phyloP scores from a whole-genome alignment of 2,329 filamentous ascomycete genomes.

The Cladosporium sp. region DNA sequence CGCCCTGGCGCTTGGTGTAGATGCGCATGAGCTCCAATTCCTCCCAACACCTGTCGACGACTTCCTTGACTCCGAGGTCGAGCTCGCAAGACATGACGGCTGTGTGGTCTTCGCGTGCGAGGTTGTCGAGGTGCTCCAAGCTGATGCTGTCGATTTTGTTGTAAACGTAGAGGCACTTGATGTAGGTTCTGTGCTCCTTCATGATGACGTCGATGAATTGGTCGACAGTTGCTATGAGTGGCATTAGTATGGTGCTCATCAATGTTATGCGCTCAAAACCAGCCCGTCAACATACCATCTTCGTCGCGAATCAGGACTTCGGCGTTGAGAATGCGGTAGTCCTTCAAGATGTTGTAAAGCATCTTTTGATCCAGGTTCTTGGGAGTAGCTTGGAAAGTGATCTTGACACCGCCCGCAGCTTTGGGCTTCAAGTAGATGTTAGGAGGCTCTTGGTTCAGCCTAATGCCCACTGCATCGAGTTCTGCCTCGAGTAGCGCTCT shows the following conservation, averaged over 20 bases:
- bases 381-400: slow-evolving; percentile 85
- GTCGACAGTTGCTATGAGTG: slow-evolving; percentile 71
- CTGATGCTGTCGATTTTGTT: slow-evolving; percentile 98
- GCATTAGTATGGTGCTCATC: slow-evolving; percentile 11
- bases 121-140: slow-evolving; percentile 84
- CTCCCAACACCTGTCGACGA: slow-evolving; percentile 92
- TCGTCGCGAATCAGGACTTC: slow-evolving; percentile 95
- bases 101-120: slow-evolving; percentile 89
- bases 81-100: slow-evolving; percentile 97
- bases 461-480: slow-evolving; percentile 89
- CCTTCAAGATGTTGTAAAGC: slow-evolving; percentile 92
- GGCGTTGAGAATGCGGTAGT: slow-evolving; percentile 98
- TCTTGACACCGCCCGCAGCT: slow-evolving; percentile 97
- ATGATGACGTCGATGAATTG: slow-evolving; percentile 99
- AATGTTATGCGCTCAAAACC: not conserved
- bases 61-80: slow-evolving; percentile 86
- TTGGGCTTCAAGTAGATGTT: slow-evolving; percentile 98
- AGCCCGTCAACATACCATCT: slow-evolving; percentile 49
- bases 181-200: slow-evolving; percentile 98
- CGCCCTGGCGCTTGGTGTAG: slow-evolving; percentile 93
- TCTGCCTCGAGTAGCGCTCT: slow-evolving; percentile 84
- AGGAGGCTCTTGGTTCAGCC: slow-evolving; percentile 87
- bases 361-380: slow-evolving; percentile 96
- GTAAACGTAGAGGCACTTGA: slow-evolving; percentile 91
- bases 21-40: slow-evolving; percentile 85